Conservation (phyloP, 75 land plant species). For the Azolla pinnata region DNA sequence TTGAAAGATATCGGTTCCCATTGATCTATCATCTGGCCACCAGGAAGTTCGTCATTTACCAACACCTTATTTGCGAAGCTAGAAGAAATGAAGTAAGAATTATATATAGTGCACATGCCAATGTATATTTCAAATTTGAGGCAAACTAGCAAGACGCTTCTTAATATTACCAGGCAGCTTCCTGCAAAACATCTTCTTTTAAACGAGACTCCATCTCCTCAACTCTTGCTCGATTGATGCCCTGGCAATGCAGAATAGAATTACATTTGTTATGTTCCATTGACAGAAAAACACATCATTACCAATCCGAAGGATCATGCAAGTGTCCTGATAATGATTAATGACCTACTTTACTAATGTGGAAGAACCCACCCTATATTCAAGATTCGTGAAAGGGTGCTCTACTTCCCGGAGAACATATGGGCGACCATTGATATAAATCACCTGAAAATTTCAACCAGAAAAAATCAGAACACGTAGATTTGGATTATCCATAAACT, state of each 20-base stretch:
- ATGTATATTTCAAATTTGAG: too few species aligned
- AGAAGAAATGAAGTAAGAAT: constrained; percentile 13
- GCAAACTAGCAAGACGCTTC: neutral
- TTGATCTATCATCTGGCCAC: constrained; percentile 98
- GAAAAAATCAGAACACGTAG: neutral
- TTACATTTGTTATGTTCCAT: neutral
- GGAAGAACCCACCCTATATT: constrained; percentile 64
- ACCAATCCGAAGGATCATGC: too few species aligned
- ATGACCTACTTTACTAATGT: neutral
- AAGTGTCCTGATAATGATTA: neutral
- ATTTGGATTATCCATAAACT: neutral
- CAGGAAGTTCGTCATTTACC: constrained; percentile 94
- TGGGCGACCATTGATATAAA: constrained; percentile 92
- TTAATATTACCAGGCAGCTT: constrained; percentile 63
- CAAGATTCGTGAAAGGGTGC: constrained; percentile 89
- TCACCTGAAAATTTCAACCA: constrained; percentile 38
- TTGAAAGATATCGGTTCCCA: constrained; percentile 71
- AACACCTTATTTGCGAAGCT: constrained; percentile 85
- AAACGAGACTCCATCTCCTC: constrained; percentile 95
- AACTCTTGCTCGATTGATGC: constrained; percentile 83
- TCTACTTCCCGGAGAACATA: constrained; percentile 95
- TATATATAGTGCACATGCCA: too few species aligned
- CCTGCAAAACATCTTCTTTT: constrained; percentile 73
- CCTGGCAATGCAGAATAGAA: too few species aligned
- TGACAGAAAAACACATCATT: neutral